Evolutionary conservation across 2,329 filamentous ascomycete species (phyloP).

Genomic region (Fusarium tupiense): DNA sequence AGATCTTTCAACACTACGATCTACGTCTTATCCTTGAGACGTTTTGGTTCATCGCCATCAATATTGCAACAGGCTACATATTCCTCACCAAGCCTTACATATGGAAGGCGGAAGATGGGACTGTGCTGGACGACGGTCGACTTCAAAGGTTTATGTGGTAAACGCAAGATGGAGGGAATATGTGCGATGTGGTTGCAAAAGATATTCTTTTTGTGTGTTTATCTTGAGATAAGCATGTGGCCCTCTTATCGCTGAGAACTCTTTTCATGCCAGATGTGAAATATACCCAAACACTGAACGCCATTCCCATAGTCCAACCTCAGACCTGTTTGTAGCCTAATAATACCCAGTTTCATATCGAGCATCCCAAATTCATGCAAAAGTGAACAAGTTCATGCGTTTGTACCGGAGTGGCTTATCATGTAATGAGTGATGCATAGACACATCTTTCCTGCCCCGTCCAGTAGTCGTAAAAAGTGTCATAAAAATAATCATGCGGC

Average conservation of each 20-base stretch:
- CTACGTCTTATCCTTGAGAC: conserved; percentile 69
- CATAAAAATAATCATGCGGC: neutral
- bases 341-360: conserved; percentile 24
- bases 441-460: neutral
- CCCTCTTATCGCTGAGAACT: conserved; percentile 11
- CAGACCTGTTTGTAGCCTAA: conserved; percentile 1
- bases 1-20: conserved; percentile 47
- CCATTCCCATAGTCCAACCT: conserved; percentile 21
- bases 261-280: conserved; percentile 7
- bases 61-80: conserved; percentile 73
- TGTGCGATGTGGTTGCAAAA: conserved; percentile 3
- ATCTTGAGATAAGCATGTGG: conserved; percentile 19
- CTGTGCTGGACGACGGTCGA: conserved; percentile 62
- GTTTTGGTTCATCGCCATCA: conserved; percentile 73
- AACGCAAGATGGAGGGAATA: neutral
- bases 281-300: conserved; percentile 26
- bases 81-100: conserved; percentile 75
- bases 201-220: conserved; percentile 36
- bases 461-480: neutral
- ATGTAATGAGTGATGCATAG: conserved; percentile 7
- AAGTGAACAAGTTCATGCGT: conserved; percentile 12
- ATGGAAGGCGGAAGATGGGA: conserved; percentile 67
- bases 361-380: neutral
- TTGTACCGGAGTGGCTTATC: conserved; percentile 20
- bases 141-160: conserved; percentile 87